Conservation (phyloP, 164 flowering plant genomes). For the Cinnamomum chago region DNA sequence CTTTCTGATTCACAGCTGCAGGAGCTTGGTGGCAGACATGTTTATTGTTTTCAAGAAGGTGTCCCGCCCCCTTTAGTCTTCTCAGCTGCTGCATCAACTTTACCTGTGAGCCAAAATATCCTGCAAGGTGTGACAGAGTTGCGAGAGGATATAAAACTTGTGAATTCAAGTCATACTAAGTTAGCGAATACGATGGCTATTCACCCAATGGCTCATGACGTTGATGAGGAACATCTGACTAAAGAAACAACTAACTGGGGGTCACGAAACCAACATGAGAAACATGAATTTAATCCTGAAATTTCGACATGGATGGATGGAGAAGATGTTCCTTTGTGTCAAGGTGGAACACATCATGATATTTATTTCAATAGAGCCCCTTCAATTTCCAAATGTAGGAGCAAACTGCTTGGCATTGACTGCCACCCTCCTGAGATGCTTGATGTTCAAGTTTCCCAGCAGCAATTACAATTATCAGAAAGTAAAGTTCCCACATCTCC, state of each 20-base stretch:
- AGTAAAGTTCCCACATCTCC: slow-evolving; percentile 17
- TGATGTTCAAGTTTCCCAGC: slow-evolving; percentile 5
- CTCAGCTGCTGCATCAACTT: slow-evolving; percentile 26
- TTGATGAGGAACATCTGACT: slow-evolving; percentile 12
- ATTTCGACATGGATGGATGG: slow-evolving; percentile 15
- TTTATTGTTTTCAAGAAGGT: slow-evolving; percentile 23
- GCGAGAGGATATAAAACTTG: slow-evolving; percentile 11
- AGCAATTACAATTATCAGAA: slow-evolving; percentile 17
- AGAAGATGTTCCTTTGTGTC: slow-evolving; percentile 10
- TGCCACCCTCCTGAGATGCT: background rate
- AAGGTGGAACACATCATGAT: slow-evolving; percentile 7
- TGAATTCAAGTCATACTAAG: slow-evolving; percentile 17
- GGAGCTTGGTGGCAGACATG: slow-evolving; percentile 16
- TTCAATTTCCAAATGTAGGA: slow-evolving; percentile 4
- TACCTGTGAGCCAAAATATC: slow-evolving; percentile 19
- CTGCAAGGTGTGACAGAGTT: slow-evolving; percentile 12
- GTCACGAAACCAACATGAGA: slow-evolving; percentile 6
- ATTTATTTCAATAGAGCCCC: slow-evolving; percentile 7
- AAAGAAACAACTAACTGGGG: slow-evolving; percentile 12
- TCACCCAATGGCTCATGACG: slow-evolving; percentile 5
- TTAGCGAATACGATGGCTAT: slow-evolving; percentile 15
- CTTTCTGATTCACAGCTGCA: slow-evolving; percentile 56
- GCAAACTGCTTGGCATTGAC: slow-evolving; percentile 8
- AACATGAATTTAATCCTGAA: slow-evolving; percentile 11
- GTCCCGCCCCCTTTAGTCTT: slow-evolving; percentile 19